A percentile compares a stretch with the other conserved stretches of the same genome.
Evolutionary conservation across 768 basidiomycete species (phyloP).

Genomic region (Tulasnella sp.): DNA sequence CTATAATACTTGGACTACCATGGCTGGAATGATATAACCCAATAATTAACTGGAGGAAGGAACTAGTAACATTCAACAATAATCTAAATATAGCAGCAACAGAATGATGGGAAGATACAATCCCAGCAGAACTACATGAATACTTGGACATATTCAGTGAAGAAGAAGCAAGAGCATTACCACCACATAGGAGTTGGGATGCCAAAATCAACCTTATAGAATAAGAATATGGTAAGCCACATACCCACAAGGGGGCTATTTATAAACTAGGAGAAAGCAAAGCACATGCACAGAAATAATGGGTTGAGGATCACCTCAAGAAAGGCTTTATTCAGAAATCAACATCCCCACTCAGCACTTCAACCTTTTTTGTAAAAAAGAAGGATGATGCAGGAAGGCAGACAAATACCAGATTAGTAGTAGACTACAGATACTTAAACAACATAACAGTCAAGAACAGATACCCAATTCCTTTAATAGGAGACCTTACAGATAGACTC

Average conservation of each 20-base stretch:
- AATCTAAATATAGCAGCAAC: too few species aligned
- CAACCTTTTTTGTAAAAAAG: slow-evolving; percentile 25
- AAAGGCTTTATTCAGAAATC: slow-evolving; percentile 21
- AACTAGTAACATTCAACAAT: too few species aligned
- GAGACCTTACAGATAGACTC: slow-evolving; percentile 19
- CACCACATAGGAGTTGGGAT: too few species aligned
- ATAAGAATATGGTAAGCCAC: too few species aligned
- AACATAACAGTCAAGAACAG: slow-evolving; percentile 17
- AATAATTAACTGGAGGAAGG: too few species aligned
- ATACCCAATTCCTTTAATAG: slow-evolving; percentile 21
- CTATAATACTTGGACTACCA: too few species aligned
- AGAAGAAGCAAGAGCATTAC: too few species aligned
- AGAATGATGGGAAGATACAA: too few species aligned
- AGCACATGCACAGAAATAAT: slow-evolving; percentile 17
- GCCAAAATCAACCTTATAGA: too few species aligned
- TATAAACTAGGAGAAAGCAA: slow-evolving; percentile 21
- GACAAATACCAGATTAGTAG: slow-evolving; percentile 18
- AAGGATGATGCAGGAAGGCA: slow-evolving; percentile 14
- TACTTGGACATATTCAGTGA: too few species aligned
- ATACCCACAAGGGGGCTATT: slow-evolving; percentile 16
- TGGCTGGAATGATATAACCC: too few species aligned
- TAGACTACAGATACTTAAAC: slow-evolving; percentile 46
- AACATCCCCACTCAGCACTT: slow-evolving; percentile 19
- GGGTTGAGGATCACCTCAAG: slow-evolving; percentile 21
- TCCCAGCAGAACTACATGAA: too few species aligned